phyloP scores from a whole-genome alignment of 225 moss, liverwort and hornwort genomes.

The Ulota crispa region DNA sequence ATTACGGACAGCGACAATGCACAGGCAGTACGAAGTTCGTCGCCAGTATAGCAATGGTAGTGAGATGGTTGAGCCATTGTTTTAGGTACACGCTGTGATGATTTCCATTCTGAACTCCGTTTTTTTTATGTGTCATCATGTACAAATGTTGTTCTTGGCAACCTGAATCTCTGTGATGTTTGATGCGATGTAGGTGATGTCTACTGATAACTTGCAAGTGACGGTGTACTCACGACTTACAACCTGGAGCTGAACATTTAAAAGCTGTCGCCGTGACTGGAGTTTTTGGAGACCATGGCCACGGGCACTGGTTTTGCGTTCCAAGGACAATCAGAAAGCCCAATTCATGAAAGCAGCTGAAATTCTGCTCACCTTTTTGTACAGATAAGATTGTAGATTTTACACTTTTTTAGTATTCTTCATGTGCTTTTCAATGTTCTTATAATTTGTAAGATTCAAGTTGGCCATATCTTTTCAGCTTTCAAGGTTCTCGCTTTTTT shows the following conservation, averaged over 20 bases:
- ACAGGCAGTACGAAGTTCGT: not conserved
- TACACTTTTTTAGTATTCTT: not conserved
- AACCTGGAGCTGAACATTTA: not conserved
- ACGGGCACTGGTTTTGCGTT: not conserved
- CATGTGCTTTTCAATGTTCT: not conserved
- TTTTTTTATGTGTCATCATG: not conserved
- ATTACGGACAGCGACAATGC: not conserved
- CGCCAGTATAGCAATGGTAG: not conserved
- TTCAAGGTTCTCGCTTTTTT: not conserved
- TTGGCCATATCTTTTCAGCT: not conserved
- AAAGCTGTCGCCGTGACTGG: not conserved
- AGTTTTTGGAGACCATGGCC: not conserved
- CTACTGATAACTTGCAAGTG: not conserved
- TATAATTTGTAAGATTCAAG: not conserved
- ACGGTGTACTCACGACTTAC: not conserved
- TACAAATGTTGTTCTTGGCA: not conserved
- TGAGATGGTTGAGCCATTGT: not conserved
- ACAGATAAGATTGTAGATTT: not conserved
- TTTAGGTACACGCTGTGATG: not conserved
- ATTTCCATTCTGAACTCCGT: not conserved
- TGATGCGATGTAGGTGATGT: slow-evolving; percentile 13
- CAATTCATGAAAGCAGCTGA: slow-evolving; percentile 13
- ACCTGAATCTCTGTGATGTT: slow-evolving; percentile 3
- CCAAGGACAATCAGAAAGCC: slow-evolving; percentile 18
- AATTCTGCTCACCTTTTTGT: slow-evolving; percentile 4